Evolutionary conservation across 306 rosid species (phyloP).

Genomic region (Pyrus pyrifolia): DNA sequence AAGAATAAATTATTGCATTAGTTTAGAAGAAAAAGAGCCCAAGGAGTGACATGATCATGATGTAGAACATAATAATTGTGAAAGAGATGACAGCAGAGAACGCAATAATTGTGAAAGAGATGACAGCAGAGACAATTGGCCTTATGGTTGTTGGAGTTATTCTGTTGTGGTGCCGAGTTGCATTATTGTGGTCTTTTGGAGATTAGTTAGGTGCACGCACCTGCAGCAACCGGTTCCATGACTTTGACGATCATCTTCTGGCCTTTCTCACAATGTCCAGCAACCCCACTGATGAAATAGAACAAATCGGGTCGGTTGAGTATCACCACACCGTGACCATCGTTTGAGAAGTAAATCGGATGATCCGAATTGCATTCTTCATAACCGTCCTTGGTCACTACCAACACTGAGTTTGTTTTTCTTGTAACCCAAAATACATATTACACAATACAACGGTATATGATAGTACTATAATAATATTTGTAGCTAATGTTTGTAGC

Average conservation of each 20-base stretch:
- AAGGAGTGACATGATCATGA: background rate
- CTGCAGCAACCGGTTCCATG: conserved; percentile 24
- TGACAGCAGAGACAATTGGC: conserved; percentile 18
- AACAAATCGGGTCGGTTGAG: conserved; percentile 53
- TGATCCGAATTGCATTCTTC: conserved; percentile 39
- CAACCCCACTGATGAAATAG: conserved; percentile 82
- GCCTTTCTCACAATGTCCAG: conserved; percentile 60
- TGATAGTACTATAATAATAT: background rate
- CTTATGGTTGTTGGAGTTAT: background rate
- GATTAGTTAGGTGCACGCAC: conserved; percentile 1
- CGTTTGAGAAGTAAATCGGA: conserved; percentile 52
- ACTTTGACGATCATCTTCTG: conserved; percentile 65
- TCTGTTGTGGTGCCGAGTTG: background rate
- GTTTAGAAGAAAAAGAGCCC: conserved; percentile 1
- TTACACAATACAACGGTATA: background rate
- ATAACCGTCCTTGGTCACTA: conserved; percentile 60
- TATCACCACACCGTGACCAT: conserved; percentile 38
- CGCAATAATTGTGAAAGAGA: background rate
- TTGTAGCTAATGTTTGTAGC: background rate
- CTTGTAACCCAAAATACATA: conserved; percentile 17
- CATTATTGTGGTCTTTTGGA: background rate
- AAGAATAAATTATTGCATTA: background rate
- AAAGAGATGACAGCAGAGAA: conserved; percentile 1
- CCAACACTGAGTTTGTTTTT: conserved; percentile 56
- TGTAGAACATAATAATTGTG: background rate